These are phyloP conservation scores for Cyclostephanos invisitatus DNA, from an alignment of 108 stramenopile species.

Conservation along the genomic window DNA sequence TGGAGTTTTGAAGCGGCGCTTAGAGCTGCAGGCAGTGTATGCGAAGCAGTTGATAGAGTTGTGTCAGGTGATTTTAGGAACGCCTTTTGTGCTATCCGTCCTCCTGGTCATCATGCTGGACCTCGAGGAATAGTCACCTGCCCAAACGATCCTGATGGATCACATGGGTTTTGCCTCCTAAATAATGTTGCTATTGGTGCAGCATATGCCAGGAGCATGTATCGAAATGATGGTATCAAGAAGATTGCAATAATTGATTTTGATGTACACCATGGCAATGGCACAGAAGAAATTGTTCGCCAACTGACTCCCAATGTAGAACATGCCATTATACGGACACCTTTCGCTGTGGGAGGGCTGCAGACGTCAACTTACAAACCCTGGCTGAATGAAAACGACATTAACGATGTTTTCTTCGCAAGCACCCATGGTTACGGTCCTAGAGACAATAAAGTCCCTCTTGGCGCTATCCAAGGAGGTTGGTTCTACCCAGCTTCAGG, in stretches of 20 bases:
- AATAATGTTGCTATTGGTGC: slow-evolving; percentile 99
- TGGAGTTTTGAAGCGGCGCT: slow-evolving; percentile 91
- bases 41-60: slow-evolving; percentile 87
- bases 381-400: slow-evolving; percentile 90
- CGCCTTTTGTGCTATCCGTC: slow-evolving; percentile 96
- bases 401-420: slow-evolving; percentile 90
- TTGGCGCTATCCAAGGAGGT: slow-evolving; percentile 55
- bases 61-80: slow-evolving; percentile 79
- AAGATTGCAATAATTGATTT: slow-evolving; percentile 91
- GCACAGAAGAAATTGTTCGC: slow-evolving; percentile 93
- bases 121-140: slow-evolving; percentile 92
- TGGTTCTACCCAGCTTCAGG: slow-evolving; percentile 93
- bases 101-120: slow-evolving; percentile 99
- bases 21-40: slow-evolving; percentile 87
- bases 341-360: slow-evolving; percentile 78
- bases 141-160: slow-evolving; percentile 85
- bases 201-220: slow-evolving; percentile 93
- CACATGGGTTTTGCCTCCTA: slow-evolving; percentile 97
- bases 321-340: slow-evolving; percentile 70
- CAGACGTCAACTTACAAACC: slow-evolving; percentile 78
- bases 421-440: slow-evolving; percentile 92
- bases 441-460: slow-evolving; percentile 65
- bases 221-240: slow-evolving; percentile 79
- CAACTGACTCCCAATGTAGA: slow-evolving; percentile 82
- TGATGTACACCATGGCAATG: slow-evolving; percentile 97